Base-by-base conservation (phyloP, 179 eudicot species). In the Beta macrorhiza region DNA sequence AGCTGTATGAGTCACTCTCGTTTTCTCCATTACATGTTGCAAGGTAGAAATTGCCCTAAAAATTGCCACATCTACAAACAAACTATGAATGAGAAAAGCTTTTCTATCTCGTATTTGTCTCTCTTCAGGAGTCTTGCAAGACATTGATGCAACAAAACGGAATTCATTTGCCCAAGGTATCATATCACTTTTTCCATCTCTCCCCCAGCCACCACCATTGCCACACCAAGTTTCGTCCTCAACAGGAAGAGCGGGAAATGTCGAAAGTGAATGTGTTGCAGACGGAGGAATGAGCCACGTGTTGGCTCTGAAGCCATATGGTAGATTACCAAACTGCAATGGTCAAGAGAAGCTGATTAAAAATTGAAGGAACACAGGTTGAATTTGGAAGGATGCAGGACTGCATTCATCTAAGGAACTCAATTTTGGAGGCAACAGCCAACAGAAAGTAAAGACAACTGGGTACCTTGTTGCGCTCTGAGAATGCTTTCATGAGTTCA, bases 181-280 rank as follows among this genome's bases (percentile, higher is more conserved):
- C 72, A 92, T 78, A 92, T 97, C 97, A 71, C 87, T 86, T 86
- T 88, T 84, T 7, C 97, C 97, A 85, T 97, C 97, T 87, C 97
- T 89, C 83, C 99, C 97, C 81, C 93, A 85, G 44, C 99, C 99
- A 78, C 99, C 99, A 16, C 99, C 98, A 90, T 92, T 90, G 78
- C 97, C 99, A 80, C 99, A 97, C 99, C 99, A 97, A 75, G 88
- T 84, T 85, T 89, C 94, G 84, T 97, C 99, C 87, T 97, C 99
- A 8, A 85, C 87, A 0, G 99, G 99, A 63, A 97, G 97, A 82
- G 91, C 89, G 55, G 93, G 97, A 67, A 94, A 97, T 72, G 83
- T 57, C 1, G 95, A 87, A 73, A 94, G 93, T 72, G 87, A 87
- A 53, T 87, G 94, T 68, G 98, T 91, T 56, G 97, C 90, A 68